Conservation (phyloP, 2,329 filamentous ascomycete genomes). For the Pyricularia pennisetigena region DNA sequence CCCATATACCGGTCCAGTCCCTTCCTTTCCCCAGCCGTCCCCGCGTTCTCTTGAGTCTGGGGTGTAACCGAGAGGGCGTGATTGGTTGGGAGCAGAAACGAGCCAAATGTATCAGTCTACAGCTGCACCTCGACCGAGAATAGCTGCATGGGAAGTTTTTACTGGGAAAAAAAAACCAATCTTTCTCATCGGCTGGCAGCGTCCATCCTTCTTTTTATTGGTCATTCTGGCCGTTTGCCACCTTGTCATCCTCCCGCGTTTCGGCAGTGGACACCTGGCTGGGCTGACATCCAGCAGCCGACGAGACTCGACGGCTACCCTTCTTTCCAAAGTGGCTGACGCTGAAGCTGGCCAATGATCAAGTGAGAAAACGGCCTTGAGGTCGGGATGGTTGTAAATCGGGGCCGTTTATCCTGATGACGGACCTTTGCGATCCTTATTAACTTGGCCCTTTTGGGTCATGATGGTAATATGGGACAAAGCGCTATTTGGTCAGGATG, state of each 20-base stretch:
- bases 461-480: neutral
- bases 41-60: neutral
- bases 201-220: neutral
- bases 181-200: neutral
- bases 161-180: neutral
- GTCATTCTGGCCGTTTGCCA: neutral
- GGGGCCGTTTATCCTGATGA: neutral
- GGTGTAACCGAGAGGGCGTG: neutral
- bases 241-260: neutral
- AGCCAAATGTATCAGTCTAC: neutral
- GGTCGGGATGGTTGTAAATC: neutral
- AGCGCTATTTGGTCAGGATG: neutral
- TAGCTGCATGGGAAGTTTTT: neutral
- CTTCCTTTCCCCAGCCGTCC: neutral
- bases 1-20: neutral
- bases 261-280: neutral
- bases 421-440: neutral
- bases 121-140: neutral
- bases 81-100: neutral
- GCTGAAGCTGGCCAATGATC: neutral
- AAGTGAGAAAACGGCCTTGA: no score
- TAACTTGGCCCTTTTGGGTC: neutral
- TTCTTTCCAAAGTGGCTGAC: neutral
- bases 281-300: neutral
- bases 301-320: neutral